These are phyloP conservation scores for Lignosus rhinocerotis DNA, from an alignment of 1,284 basidiomycete species.

Conservation along the genomic window DNA sequence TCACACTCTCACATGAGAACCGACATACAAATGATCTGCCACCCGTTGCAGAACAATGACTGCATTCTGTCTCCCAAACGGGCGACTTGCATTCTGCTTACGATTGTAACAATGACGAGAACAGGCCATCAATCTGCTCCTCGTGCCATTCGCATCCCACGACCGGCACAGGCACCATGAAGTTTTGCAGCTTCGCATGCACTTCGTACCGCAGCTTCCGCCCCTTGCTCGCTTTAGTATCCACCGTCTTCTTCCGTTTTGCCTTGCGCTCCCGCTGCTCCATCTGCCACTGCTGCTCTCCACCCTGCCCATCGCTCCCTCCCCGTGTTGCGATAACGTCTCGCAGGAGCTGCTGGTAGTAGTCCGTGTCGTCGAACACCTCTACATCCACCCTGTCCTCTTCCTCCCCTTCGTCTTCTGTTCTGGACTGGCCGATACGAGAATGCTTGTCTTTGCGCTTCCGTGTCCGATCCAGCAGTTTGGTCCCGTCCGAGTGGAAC, in stretches of 20 bases:
- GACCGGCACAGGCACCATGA: slow-evolving; percentile 85
- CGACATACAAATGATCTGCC: not conserved
- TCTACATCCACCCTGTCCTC: slow-evolving; percentile 47
- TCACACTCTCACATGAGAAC: no score
- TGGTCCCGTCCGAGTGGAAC: slow-evolving; percentile 51
- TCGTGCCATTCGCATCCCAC: slow-evolving; percentile 76
- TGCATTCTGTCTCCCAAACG: not conserved
- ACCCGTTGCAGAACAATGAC: not conserved
- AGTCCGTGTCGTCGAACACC: slow-evolving; percentile 86
- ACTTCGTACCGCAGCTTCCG: slow-evolving; percentile 71
- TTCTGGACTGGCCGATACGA: slow-evolving; percentile 40
- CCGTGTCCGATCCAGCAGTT: slow-evolving; percentile 60
- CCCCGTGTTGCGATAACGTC: slow-evolving; percentile 82
- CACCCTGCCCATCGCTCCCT: slow-evolving; percentile 40
- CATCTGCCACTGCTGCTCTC: slow-evolving; percentile 58
- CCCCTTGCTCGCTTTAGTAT: slow-evolving; percentile 93
- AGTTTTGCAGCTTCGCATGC: slow-evolving; percentile 92
- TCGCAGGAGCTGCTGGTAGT: slow-evolving; percentile 86
- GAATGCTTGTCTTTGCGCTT: slow-evolving; percentile 46
- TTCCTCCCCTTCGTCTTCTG: slow-evolving; percentile 25
- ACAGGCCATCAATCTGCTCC: slow-evolving; percentile 91
- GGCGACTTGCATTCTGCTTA: slow-evolving; percentile 1
- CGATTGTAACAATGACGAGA: slow-evolving; percentile 68
- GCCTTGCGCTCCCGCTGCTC: slow-evolving; percentile 67
- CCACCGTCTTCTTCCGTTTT: slow-evolving; percentile 74